Base-by-base conservation (phyloP, 148 eudicot species). In the Amaranthus palmeri region DNA sequence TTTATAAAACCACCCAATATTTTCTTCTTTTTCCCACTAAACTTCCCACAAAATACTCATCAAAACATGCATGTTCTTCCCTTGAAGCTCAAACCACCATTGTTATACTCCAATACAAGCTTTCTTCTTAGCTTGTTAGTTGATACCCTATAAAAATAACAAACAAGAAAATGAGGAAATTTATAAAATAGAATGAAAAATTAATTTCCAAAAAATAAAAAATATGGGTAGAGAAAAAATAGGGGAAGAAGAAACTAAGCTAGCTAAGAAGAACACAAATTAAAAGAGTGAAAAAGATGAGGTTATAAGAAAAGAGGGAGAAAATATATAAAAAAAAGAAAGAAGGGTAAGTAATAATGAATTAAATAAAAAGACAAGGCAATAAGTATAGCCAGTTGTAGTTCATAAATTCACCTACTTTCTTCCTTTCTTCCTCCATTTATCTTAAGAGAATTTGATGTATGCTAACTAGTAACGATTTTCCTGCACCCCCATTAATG, bases 381-480 rank as follows among this genome's bases (percentile, higher is more conserved):
- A 88, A 85, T 88, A 49, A 85, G 61, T 84, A 74, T 79, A 83
- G 92, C 83, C 96, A 88, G 89, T 58, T 82, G 89, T 87, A 73
- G 72, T 53, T 74, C 74, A 49, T 83, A 79, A 80, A 72, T 82
- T 74, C 82, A 78, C 76, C 85, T 50, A 78, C 81, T 76, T 77
- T 71, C 14, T 79, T 65, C 36, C 36, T 25, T 25, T 25, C 36
- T 25, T 25, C 36, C 36, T 25, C 36, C 36, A 25, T 25, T 57
- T 83, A 71, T 73, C 73, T 70, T 77, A 72, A 61, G 67, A 67
- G 61, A 49, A 74, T 45, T 56, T 41, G 60, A 48, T 41, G n/a
- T 57, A 55, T 25, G 25, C 48, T 49, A 79, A 78, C 81, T 48
- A 79, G 46, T 78, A 78, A 74, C 70, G 74, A 78, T 73, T 68